Conservation (phyloP, 2,329 filamentous ascomycete genomes). For the Diatrype stigma region DNA sequence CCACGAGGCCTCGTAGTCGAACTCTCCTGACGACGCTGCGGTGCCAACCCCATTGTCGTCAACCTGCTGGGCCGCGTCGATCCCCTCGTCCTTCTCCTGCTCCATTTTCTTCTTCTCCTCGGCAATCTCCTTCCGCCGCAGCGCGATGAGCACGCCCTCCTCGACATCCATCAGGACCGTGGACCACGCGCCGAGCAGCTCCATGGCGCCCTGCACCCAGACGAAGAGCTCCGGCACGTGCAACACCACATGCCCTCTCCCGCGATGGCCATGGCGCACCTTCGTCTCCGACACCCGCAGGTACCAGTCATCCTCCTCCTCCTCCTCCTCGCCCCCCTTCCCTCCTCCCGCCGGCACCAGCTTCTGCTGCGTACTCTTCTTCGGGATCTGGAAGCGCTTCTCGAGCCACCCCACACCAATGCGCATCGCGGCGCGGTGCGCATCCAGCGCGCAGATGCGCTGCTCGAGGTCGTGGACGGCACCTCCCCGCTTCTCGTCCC, state of each 20-base stretch:
- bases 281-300: background rate
- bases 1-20: constrained; percentile 8
- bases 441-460: background rate
- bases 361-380: background rate
- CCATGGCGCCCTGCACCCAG: constrained; percentile 5
- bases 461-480: background rate
- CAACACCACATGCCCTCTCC: background rate
- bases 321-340: background rate
- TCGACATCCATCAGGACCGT: constrained; percentile 8
- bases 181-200: constrained; percentile 11
- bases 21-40: background rate
- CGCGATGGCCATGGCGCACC: background rate
- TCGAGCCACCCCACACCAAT: background rate
- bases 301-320: background rate
- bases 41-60: background rate
- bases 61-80: no score
- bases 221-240: background rate
- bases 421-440: background rate
- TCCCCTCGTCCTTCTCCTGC: background rate
- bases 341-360: background rate
- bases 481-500: background rate
- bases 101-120: background rate
- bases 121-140: constrained; percentile 7
- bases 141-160: constrained; percentile 10
- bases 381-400: background rate